Conservation (phyloP, 139 green algal species). For the Auxenochlorella pyrenoidosa region DNA sequence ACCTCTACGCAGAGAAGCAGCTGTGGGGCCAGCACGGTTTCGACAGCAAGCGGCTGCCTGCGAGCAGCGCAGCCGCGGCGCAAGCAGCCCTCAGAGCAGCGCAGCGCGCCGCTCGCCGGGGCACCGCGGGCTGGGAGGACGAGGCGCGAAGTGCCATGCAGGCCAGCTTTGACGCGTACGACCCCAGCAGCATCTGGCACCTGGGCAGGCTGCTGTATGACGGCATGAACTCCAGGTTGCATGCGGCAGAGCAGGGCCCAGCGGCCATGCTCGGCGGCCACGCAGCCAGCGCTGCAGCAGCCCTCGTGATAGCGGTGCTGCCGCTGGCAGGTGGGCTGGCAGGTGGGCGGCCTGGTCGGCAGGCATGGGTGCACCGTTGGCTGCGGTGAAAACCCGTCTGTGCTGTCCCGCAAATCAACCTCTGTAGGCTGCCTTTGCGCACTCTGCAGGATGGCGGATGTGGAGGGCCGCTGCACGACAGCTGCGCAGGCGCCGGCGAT, state of each 20-base stretch:
- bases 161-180: not conserved
- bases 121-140: not conserved
- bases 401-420: no score
- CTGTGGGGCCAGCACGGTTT: slow-evolving; percentile 10
- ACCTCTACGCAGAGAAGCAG: not conserved
- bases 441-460: no score
- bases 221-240: not conserved
- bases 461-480: no score
- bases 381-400: no score
- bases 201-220: not conserved
- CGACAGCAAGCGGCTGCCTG: not conserved
- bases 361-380: no score
- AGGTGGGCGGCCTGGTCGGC: no score
- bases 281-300: not conserved
- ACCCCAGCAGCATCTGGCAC: not conserved
- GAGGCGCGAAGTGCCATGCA: no score
- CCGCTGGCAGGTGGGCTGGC: not conserved
- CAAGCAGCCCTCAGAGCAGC: not conserved
- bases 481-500: no score
- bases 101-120: not conserved
- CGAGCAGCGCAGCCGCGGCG: not conserved
- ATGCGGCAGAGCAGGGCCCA: not conserved
- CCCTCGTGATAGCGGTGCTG: not conserved
- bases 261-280: not conserved
- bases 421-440: no score